Conservation (phyloP, 371 early-diverging fungal species). For the Apophysomyces variabilis region DNA sequence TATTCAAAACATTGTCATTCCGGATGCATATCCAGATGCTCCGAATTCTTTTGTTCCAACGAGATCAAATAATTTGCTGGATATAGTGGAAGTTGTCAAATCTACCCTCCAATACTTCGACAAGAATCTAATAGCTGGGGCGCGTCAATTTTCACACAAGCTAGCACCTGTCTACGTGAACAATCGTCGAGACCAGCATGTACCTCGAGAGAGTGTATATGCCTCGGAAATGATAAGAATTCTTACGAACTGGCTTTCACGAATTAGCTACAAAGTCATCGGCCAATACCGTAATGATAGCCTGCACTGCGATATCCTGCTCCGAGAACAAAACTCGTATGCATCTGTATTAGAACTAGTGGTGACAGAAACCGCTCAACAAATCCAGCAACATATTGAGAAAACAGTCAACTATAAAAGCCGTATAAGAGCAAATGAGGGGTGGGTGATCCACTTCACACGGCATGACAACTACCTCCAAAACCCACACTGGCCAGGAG, state of each 20-base stretch:
- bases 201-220: constrained; percentile 16
- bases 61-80: constrained; percentile 12
- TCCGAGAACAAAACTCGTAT: neutral
- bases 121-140: neutral
- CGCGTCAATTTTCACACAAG: neutral
- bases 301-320: neutral
- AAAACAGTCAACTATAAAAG: constrained; percentile 14
- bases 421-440: constrained; percentile 13
- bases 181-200: neutral
- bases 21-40: constrained; percentile 15
- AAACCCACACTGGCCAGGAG: constrained; percentile 21
- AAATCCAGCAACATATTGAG: constrained; percentile 16
- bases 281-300: neutral
- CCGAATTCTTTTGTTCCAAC: constrained; percentile 13
- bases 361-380: constrained; percentile 3
- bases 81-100: neutral
- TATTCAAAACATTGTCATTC: constrained; percentile 20
- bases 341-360: constrained; percentile 1
- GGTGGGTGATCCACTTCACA: constrained; percentile 29
- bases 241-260: constrained; percentile 9
- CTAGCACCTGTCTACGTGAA: neutral
- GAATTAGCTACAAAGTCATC: neutral
- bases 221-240: constrained; percentile 14
- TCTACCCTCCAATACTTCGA: neutral
- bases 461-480: constrained; percentile 22